Base-by-base conservation (phyloP, 441 rosid species). In the Bocquillonia castaneifolia region DNA sequence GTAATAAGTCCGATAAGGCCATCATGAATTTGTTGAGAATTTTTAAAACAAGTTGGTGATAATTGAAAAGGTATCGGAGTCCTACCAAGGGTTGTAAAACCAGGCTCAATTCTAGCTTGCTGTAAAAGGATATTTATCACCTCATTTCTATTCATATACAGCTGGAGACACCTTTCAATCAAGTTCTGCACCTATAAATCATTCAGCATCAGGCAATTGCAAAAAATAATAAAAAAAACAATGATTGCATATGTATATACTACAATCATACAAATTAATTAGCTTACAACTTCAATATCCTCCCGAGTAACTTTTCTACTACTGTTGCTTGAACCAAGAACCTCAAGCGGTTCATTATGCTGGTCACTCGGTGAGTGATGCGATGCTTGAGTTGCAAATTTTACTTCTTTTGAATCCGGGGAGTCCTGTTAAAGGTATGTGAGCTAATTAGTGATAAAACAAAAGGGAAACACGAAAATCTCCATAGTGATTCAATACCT, bases 121-220 rank as follows among this genome's bases (percentile, higher is more conserved):
- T 61, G 81, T 69, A 82, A 78, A 58, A 92, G 80, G 57, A 89
- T 92, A 10, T 90, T 84, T 61, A 85, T 89, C 25, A 88, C 96
- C 81, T 92, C 98, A 78, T 81, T 81, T 83, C 83, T 88, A 50
- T 83, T 86, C 96, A 90, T 88, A 76, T 90, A 88, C 42, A 90
- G 80, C 65, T 92, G 98, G 28, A 92, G 89, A 37, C 98, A 92
- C 65, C 93, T 74, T 70, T 92, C 96, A 54, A 92, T 92, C 51
- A 92, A 83, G 81, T 88, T 87, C 77, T 88, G 95, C 69, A 92
- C 98, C 98, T 92, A 79, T 5, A 23, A 15, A 29, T 18, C 52
- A 52, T 9, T 12, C 55, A 17, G 17, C 26, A 32, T 34, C 14
- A 36, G 3, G 23, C 22, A 10, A 51, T 1, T 17, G 10, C 3